Evolutionary conservation across 805 yeast genomes (phyloP).

Genomic region (Tetrapisispora fleetii): DNA sequence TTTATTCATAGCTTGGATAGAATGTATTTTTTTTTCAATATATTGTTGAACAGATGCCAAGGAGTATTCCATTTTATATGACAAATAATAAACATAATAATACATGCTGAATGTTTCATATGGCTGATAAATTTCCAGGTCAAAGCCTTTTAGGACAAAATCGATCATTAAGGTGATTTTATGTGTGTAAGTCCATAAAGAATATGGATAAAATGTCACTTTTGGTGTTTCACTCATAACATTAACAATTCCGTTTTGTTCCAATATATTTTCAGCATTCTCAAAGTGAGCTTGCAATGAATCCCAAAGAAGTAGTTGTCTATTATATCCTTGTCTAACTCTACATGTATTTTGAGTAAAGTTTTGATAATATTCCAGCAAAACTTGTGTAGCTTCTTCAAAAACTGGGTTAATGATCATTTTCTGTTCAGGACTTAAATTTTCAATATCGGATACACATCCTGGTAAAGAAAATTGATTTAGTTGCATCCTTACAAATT

Average conservation of each 20-base stretch:
- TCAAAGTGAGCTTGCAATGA: conserved; percentile 71
- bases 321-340: conserved; percentile 64
- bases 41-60: conserved; percentile 27
- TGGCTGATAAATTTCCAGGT: conserved; percentile 57
- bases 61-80: conserved; percentile 39
- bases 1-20: conserved; percentile 29
- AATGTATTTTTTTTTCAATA: conserved; percentile 28
- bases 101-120: conserved; percentile 61
- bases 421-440: conserved; percentile 2
- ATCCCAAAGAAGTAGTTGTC: conserved; percentile 57
- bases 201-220: conserved; percentile 48
- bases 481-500: conserved; percentile 35
- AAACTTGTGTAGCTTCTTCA: conserved; percentile 39
- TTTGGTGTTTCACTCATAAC: conserved; percentile 7
- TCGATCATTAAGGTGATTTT: conserved; percentile 67
- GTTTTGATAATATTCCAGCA: conserved; percentile 36
- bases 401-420: conserved; percentile 15
- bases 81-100: conserved; percentile 54
- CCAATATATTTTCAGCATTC: conserved; percentile 41
- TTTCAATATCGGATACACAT: conserved; percentile 3
- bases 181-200: conserved; percentile 57
- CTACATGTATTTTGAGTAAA: conserved; percentile 65
- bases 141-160: conserved; percentile 64
- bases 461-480: conserved; percentile 29
- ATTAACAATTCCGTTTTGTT: conserved; percentile 6